Evolutionary conservation across 2,329 filamentous ascomycete genomes (phyloP).

Genomic region (Neonectria punicea): DNA sequence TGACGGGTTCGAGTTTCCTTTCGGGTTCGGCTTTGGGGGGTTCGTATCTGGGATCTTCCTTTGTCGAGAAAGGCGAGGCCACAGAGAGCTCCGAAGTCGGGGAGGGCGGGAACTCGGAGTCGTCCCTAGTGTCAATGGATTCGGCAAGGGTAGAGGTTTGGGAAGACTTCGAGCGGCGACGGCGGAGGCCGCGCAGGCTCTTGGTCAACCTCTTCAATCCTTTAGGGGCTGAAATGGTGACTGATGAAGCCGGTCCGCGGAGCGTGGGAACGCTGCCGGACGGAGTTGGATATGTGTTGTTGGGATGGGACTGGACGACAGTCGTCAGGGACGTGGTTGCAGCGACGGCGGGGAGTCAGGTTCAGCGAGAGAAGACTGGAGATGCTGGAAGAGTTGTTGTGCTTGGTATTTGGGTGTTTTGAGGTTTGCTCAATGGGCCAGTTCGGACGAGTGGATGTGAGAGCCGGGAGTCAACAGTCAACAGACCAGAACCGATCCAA

Average conservation of each 20-base stretch:
- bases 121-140: conserved; percentile 10
- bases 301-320: neutral
- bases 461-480: neutral
- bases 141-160: conserved; percentile 17
- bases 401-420: neutral
- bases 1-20: neutral
- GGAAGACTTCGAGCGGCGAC: conserved; percentile 20
- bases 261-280: conserved; percentile 10
- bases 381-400: neutral
- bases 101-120: neutral
- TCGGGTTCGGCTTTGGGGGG: neutral
- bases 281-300: conserved; percentile 2
- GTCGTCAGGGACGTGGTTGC: neutral
- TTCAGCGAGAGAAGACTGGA: neutral
- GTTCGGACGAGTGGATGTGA: conserved; percentile 9
- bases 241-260: conserved; percentile 8
- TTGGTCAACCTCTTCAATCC: conserved; percentile 20
- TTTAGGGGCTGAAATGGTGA: conserved; percentile 18
- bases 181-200: conserved; percentile 21
- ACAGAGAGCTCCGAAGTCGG: conserved; percentile 6
- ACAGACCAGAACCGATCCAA: neutral
- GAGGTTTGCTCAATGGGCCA: too few relatives aligned
- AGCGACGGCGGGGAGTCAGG: neutral
- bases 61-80: neutral
- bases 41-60: neutral